These are phyloP conservation scores for Populus hybrid DNA, from an alignment of 441 rosid genomes.

Conservation along the genomic window DNA sequence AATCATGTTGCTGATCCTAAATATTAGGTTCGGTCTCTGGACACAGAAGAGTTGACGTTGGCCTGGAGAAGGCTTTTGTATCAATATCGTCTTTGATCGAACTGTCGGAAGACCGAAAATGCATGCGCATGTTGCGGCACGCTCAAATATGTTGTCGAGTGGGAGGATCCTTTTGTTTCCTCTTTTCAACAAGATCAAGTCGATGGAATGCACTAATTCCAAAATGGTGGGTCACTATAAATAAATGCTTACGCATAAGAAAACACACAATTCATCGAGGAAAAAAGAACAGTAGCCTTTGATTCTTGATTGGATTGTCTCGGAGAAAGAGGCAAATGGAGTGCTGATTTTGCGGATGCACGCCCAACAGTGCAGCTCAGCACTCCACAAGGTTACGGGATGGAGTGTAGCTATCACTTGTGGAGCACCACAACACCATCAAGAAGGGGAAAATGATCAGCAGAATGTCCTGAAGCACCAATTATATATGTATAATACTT, in stretches of 20 bases:
- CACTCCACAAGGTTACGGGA: not conserved
- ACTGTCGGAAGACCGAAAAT: not conserved
- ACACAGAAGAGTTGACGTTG: no score
- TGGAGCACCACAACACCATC: not conserved
- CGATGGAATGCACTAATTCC: not conserved
- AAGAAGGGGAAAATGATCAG: not conserved
- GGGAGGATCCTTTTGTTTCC: not conserved
- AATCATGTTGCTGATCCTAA: no score
- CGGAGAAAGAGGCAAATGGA: not conserved
- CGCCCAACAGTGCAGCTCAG: not conserved
- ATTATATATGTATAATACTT: not conserved
- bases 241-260: not conserved
- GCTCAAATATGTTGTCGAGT: conserved; percentile 4
- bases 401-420: not conserved
- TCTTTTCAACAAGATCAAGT: not conserved
- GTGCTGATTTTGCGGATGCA: not conserved
- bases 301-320: conserved; percentile 6
- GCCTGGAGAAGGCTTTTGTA: not conserved
- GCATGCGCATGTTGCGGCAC: conserved; percentile 25
- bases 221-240: conserved; percentile 1
- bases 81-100: not conserved
- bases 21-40: no score
- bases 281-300: not conserved
- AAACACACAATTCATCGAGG: not conserved
- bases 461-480: not conserved